A percentile compares a stretch with the other conserved stretches of the same genome.
Conservation (phyloP, 768 basidiomycete genomes). For the Suillus plorans region DNA sequence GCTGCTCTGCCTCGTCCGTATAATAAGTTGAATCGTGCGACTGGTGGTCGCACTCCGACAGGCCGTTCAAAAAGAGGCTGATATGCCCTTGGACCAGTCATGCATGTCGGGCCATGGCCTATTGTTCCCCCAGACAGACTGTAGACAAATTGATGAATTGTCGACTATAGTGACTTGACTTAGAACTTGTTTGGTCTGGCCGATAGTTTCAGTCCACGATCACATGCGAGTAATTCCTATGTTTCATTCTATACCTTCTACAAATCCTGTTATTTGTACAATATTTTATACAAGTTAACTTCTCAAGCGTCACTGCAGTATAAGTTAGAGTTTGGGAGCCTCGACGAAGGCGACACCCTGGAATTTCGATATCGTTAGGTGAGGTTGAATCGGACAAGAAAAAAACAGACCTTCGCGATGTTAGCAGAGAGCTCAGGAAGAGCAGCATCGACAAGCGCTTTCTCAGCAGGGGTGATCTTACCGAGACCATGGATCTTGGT, state of each 20-base stretch:
- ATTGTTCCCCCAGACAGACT: background rate
- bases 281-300: background rate
- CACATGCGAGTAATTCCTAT: background rate
- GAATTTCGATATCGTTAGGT: background rate
- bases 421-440: constrained; percentile 75
- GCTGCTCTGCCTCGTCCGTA: too few relatives aligned
- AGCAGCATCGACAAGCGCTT: constrained; percentile 74
- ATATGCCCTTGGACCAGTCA: too few relatives aligned
- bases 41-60: too few relatives aligned
- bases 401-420: constrained; percentile 63
- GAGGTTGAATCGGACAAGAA: background rate
- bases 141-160: background rate
- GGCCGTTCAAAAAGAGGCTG: too few relatives aligned
- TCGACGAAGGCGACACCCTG: constrained; percentile 28
- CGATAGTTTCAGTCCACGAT: background rate
- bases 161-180: background rate
- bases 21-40: too few relatives aligned
- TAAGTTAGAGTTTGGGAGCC: constrained; percentile 26
- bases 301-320: background rate
- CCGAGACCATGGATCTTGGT: constrained; percentile 83
- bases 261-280: background rate
- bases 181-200: background rate
- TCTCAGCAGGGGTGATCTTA: constrained; percentile 67
- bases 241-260: background rate
- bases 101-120: too few relatives aligned